These are phyloP conservation scores for Lumnitzera littorea DNA, from an alignment of 345 rosid genomes.

Conservation along the genomic window DNA sequence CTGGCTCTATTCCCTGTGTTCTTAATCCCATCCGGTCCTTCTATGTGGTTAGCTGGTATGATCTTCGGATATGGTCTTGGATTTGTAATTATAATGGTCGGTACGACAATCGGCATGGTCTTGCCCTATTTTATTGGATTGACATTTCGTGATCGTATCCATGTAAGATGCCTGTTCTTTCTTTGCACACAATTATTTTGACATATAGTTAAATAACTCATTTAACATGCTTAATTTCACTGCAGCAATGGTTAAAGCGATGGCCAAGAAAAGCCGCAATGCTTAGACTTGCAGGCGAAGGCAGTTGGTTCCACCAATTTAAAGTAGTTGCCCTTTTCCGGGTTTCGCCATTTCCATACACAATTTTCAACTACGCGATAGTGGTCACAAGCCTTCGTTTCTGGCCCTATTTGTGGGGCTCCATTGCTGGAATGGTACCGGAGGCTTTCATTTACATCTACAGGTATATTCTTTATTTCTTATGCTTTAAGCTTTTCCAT, in stretches of 20 bases:
- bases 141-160: constrained; percentile 78
- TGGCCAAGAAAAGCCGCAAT: constrained; percentile 91
- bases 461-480: constrained; percentile 33
- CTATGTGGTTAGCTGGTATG: constrained; percentile 99
- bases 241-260: constrained; percentile 86
- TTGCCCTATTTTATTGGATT: constrained; percentile 79
- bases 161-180: constrained; percentile 36
- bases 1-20: constrained; percentile 91
- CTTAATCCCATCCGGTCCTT: constrained; percentile 96
- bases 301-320: constrained; percentile 94
- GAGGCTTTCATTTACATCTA: constrained; percentile 96
- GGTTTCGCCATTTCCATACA: constrained; percentile 96
- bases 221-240: constrained; percentile 8
- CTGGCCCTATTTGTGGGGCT: constrained; percentile 90
- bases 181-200: background rate
- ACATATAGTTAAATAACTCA: background rate
- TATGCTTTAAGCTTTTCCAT: background rate
- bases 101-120: constrained; percentile 91
- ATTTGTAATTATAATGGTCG: constrained; percentile 86
- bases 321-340: constrained; percentile 84
- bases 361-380: constrained; percentile 88
- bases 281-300: constrained; percentile 84
- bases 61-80: constrained; percentile 93
- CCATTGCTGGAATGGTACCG: constrained; percentile 90
- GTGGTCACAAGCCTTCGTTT: constrained; percentile 79